Conservation (phyloP, 1,284 basidiomycete genomes). For the Ceratobasidium sp. region DNA sequence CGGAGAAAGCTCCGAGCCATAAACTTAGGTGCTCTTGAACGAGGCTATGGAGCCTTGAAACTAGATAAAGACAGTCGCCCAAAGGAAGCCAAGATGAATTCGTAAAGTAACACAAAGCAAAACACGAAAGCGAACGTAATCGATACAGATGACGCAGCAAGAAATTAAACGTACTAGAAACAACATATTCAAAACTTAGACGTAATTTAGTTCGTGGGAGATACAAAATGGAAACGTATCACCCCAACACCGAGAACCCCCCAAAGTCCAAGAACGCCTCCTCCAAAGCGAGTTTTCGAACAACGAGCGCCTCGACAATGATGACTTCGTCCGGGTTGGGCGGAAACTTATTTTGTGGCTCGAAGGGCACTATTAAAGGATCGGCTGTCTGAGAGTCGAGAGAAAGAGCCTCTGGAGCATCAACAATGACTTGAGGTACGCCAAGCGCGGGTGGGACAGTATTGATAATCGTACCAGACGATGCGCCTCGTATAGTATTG, state of each 20-base stretch:
- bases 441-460: slow-evolving; percentile 3
- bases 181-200: background rate
- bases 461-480: background rate
- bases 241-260: slow-evolving; percentile 58
- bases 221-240: background rate
- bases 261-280: slow-evolving; percentile 79
- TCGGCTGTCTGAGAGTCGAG: background rate
- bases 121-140: slow-evolving; percentile 21
- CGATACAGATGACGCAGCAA: slow-evolving; percentile 12
- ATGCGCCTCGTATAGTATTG: background rate
- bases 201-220: background rate
- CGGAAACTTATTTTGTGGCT: background rate
- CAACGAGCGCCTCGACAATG: slow-evolving; percentile 82
- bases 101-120: background rate
- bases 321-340: slow-evolving; percentile 35
- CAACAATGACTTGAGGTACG: background rate
- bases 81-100: background rate
- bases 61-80: background rate
- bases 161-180: background rate
- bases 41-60: background rate
- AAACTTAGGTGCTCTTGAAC: too few relatives aligned
- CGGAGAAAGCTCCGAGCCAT: background rate
- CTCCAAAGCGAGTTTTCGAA: slow-evolving; percentile 74
- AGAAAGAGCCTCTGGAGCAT: background rate
- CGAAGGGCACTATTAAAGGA: background rate